A percentile compares a stretch with the other conserved stretches of the same genome.
Evolutionary conservation across 495 filamentous ascomycete species (phyloP).

Genomic region (Aspergillus egyptiacus): DNA sequence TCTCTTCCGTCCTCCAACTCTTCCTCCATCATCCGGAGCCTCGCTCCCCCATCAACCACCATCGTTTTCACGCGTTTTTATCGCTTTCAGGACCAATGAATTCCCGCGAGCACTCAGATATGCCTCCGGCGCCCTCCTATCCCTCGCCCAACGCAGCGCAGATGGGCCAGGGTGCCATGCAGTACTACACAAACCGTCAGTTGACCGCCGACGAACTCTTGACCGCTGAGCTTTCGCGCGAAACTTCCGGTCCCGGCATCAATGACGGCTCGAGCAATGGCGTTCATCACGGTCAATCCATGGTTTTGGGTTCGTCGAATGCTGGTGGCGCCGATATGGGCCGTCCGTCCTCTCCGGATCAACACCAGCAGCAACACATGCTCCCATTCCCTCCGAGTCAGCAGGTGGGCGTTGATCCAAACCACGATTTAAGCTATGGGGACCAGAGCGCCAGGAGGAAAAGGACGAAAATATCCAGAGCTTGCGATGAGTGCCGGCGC

Average conservation of each 20-base stretch:
- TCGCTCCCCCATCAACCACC: slow-evolving; percentile 28
- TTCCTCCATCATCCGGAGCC: slow-evolving; percentile 22
- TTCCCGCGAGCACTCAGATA: slow-evolving; percentile 42
- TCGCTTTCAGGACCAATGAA: slow-evolving; percentile 31
- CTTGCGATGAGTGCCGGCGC: slow-evolving; percentile 90
- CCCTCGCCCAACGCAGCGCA: slow-evolving; percentile 46
- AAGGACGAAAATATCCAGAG: slow-evolving; percentile 84
- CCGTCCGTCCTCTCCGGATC: slow-evolving; percentile 35
- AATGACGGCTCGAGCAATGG: slow-evolving; percentile 39
- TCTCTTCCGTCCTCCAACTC: slow-evolving; percentile 30
- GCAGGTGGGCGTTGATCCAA: slow-evolving; percentile 47
- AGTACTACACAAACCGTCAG: slow-evolving; percentile 43
- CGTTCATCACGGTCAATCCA: slow-evolving; percentile 37
- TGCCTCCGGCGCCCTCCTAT: slow-evolving; percentile 45
- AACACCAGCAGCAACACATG: slow-evolving; percentile 44
- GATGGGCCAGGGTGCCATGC: slow-evolving; percentile 43
- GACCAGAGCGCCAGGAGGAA: slow-evolving; percentile 70
- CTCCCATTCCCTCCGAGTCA: slow-evolving; percentile 43
- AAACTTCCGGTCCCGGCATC: slow-evolving; percentile 37
- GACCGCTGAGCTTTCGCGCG: slow-evolving; percentile 42
- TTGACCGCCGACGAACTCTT: slow-evolving; percentile 44
- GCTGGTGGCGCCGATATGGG: slow-evolving; percentile 33
- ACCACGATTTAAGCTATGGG: slow-evolving; percentile 45
- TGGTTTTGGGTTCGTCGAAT: slow-evolving; percentile 40
- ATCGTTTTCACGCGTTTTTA: slow-evolving; percentile 11